Evolutionary conservation across 1,284 basidiomycete species (phyloP).

Genomic region (Heterobasidion annosum): DNA sequence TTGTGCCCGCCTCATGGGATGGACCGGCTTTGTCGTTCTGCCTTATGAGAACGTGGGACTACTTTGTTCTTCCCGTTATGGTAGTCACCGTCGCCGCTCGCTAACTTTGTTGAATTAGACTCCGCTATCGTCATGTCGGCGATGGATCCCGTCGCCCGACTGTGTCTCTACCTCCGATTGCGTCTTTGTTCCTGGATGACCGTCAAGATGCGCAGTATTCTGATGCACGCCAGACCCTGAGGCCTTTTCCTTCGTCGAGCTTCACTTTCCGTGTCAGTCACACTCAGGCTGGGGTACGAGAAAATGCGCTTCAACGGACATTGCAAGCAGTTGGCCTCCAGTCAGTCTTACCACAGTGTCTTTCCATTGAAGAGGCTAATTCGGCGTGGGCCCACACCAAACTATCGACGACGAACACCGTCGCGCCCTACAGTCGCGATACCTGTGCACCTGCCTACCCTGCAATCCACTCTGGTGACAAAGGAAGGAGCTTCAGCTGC

Average conservation of each 20-base stretch:
- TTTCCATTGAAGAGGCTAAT: not conserved
- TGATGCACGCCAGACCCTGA: too few species aligned
- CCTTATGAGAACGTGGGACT: too few species aligned
- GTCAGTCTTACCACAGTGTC: not conserved
- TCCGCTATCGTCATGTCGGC: not conserved
- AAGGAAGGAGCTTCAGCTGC: too few species aligned
- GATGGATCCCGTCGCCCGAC: not conserved
- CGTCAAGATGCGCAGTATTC: too few species aligned
- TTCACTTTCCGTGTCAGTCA: not conserved
- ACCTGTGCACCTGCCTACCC: not conserved
- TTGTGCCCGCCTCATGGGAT: too few species aligned
- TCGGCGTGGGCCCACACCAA: not conserved
- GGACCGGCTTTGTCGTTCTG: too few species aligned
- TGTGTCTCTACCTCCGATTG: too few species aligned
- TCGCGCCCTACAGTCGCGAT: not conserved
- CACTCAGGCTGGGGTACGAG: slow-evolving; percentile 6
- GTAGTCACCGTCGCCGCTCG: not conserved
- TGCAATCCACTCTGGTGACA: not conserved
- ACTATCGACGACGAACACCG: not conserved
- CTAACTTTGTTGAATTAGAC: not conserved
- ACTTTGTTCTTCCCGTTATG: not conserved
- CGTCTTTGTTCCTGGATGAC: too few species aligned
- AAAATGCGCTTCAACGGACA: slow-evolving; percentile 9
- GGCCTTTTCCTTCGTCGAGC: not conserved
- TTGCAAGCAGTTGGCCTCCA: slow-evolving; percentile 3